These are phyloP conservation scores for Rhodocollybia butyracea DNA, from an alignment of 768 basidiomycete genomes.

Conservation along the genomic window DNA sequence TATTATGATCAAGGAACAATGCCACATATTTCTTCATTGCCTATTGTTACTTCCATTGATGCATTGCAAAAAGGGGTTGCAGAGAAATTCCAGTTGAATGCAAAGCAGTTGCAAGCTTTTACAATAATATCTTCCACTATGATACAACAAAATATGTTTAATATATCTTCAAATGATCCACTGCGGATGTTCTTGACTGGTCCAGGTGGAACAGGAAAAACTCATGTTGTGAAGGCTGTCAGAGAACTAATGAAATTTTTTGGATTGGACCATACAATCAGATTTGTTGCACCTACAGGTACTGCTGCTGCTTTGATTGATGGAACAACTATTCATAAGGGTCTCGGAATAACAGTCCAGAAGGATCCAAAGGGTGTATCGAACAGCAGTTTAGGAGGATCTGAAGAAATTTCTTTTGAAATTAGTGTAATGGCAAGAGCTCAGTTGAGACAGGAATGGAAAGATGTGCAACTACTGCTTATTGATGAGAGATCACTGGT, in stretches of 20 bases:
- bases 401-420: slow-evolving; percentile 11
- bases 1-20: background rate
- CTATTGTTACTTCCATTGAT: too few relatives aligned
- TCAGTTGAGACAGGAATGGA: slow-evolving; percentile 20
- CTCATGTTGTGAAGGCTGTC: slow-evolving; percentile 24
- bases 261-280: slow-evolving; percentile 17
- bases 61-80: too few relatives aligned
- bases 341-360: slow-evolving; percentile 17
- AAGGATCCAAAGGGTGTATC: slow-evolving; percentile 16
- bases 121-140: background rate
- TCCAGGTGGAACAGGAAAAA: slow-evolving; percentile 32
- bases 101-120: slow-evolving; percentile 14
- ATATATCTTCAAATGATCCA: background rate
- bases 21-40: background rate
- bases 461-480: slow-evolving; percentile 20
- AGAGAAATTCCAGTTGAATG: slow-evolving; percentile 10
- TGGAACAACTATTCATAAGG: slow-evolving; percentile 26
- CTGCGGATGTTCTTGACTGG: slow-evolving; percentile 21
- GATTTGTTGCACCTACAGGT: slow-evolving; percentile 27
- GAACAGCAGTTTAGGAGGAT: slow-evolving; percentile 9
- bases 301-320: slow-evolving; percentile 25
- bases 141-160: background rate
- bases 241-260: slow-evolving; percentile 18
- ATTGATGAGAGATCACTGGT: slow-evolving; percentile 28
- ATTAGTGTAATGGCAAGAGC: slow-evolving; percentile 14